Conservation (phyloP, 805 yeast species). For the Clavispora carvajalis region DNA sequence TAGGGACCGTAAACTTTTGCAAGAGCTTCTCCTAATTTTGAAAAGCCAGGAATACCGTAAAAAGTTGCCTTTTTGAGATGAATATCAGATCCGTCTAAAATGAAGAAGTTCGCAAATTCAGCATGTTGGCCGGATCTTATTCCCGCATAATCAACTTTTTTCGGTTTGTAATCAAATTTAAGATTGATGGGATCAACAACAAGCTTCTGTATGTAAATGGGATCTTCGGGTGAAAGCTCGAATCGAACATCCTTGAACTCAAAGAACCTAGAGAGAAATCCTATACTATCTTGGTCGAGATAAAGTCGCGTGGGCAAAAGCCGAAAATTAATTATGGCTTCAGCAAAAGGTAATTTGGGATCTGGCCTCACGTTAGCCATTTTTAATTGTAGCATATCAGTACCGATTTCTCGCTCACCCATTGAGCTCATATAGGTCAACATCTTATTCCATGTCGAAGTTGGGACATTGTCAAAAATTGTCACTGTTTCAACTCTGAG, state of each 20-base stretch:
- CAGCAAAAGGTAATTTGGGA: conserved; percentile 60
- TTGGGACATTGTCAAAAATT: conserved; percentile 70
- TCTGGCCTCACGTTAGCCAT: conserved; percentile 64
- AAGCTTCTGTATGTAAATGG: conserved; percentile 62
- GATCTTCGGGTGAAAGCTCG: conserved; percentile 59
- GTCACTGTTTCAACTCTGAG: conserved; percentile 51
- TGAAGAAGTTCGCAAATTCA: conserved; percentile 84
- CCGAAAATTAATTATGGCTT: conserved; percentile 47
- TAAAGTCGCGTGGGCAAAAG: conserved; percentile 75
- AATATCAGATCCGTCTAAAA: conserved; percentile 79
- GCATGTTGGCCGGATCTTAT: conserved; percentile 80
- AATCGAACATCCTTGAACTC: conserved; percentile 74
- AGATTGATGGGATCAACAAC: conserved; percentile 55
- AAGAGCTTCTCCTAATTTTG: conserved; percentile 49
- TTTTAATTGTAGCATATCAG: conserved; percentile 52
- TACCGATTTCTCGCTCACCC: conserved; percentile 66
- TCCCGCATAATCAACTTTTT: conserved; percentile 79
- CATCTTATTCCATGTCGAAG: conserved; percentile 89
- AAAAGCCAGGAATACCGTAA: conserved; percentile 75
- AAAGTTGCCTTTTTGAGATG: conserved; percentile 54
- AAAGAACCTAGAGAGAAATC: conserved; percentile 72
- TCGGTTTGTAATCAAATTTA: conserved; percentile 87
- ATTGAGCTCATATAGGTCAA: conserved; percentile 62
- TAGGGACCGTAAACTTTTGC: conserved; percentile 85
- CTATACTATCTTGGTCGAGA: conserved; percentile 91